phyloP scores from a whole-genome alignment of 257 asterid genomes.

The Leptodermis oblonga region DNA sequence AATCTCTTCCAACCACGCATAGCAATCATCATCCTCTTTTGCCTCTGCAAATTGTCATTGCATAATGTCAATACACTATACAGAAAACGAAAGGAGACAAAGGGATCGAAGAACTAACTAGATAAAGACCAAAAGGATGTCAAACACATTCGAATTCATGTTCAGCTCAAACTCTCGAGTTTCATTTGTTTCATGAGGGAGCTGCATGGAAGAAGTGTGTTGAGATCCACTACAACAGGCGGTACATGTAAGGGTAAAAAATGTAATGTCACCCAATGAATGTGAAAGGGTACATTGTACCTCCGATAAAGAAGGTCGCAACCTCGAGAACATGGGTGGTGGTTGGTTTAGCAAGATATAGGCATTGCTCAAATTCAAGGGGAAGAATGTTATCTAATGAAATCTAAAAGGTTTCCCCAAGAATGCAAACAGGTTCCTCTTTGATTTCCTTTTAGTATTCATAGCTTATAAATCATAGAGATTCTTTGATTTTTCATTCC shows the following conservation, averaged over 20 bases:
- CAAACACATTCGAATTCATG: background rate
- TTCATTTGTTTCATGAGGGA: too few species aligned
- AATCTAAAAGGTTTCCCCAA: background rate
- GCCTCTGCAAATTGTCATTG: conserved; percentile 29
- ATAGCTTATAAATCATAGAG: background rate
- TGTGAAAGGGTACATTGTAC: too few species aligned
- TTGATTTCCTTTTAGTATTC: background rate
- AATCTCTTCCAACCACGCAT: conserved; percentile 60
- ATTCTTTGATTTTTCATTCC: background rate
- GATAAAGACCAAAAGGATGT: background rate
- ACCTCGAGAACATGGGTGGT: background rate
- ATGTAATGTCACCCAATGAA: too few species aligned
- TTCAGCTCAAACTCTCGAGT: background rate
- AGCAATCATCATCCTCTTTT: conserved; percentile 27
- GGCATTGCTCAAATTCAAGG: background rate
- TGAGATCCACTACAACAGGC: too few species aligned
- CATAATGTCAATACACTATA: background rate
- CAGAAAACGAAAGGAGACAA: background rate
- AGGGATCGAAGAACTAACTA: background rate
- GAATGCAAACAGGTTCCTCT: background rate
- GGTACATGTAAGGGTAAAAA: too few species aligned
- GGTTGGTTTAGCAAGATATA: background rate
- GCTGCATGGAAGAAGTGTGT: too few species aligned
- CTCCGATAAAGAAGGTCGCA: too few species aligned
- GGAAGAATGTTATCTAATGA: too few species aligned